These are phyloP conservation scores for Acer campestre DNA, from an alignment of 345 rosid genomes.

Conservation along the genomic window DNA sequence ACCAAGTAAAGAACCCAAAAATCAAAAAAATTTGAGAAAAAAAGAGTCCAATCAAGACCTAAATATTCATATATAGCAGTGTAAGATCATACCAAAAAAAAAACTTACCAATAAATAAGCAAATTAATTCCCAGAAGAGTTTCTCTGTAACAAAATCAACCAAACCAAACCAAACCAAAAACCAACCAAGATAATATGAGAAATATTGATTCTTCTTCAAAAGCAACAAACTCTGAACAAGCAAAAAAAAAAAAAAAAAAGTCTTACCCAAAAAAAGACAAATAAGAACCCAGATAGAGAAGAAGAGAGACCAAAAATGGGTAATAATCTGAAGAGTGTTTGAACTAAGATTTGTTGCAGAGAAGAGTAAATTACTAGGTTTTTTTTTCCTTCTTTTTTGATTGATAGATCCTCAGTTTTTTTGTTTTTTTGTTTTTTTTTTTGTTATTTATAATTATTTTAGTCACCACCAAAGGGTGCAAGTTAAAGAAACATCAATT, in stretches of 20 bases:
- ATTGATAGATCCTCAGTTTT: constrained; percentile 32
- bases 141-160: background rate
- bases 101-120: background rate
- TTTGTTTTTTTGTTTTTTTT: too few relatives aligned
- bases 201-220: background rate
- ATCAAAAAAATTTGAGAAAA: background rate
- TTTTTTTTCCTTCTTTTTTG: constrained; percentile 19
- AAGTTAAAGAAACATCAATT: constrained; percentile 11
- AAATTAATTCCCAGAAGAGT: background rate
- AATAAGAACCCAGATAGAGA: background rate
- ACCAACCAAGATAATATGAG: background rate
- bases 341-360: background rate
- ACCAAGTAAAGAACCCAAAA: constrained; percentile 13
- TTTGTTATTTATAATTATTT: background rate
- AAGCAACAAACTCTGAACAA: background rate
- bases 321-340: constrained; percentile 9
- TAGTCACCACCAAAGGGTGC: constrained; percentile 14
- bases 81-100: background rate
- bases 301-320: constrained; percentile 4
- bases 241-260: background rate
- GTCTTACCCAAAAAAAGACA: background rate
- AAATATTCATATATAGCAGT: background rate
- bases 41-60: background rate
- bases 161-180: background rate
- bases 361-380: background rate